phyloP scores from a whole-genome alignment of 2,329 filamentous ascomycete species.

The Calycina herbarum region DNA sequence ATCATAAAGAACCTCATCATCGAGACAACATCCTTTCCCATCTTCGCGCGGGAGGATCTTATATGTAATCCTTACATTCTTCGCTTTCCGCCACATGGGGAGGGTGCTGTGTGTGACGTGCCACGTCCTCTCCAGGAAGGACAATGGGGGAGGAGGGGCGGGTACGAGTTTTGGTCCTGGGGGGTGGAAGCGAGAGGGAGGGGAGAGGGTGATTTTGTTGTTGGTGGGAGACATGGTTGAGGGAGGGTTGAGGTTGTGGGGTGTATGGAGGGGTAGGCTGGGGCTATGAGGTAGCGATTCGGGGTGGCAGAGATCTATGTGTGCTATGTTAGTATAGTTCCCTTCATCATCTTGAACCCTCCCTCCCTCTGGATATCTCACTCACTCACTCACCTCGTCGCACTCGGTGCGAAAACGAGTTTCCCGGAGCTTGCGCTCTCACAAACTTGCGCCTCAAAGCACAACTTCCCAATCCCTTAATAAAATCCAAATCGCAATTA shows the following conservation, averaged over 20 bases:
- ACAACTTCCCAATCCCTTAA: too few relatives aligned
- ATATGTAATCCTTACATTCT: slow-evolving; percentile 81
- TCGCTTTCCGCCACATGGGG: slow-evolving; percentile 76
- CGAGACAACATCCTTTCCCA: slow-evolving; percentile 45
- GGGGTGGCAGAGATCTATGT: not conserved
- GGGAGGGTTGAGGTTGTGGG: slow-evolving; percentile 32
- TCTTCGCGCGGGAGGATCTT: slow-evolving; percentile 45
- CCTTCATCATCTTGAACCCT: too few relatives aligned
- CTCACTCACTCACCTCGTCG: too few relatives aligned
- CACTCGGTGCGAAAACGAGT: too few relatives aligned
- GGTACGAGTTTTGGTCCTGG: not conserved
- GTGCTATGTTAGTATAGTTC: too few relatives aligned
- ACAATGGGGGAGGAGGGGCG: slow-evolving; percentile 45
- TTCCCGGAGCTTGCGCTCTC: too few relatives aligned
- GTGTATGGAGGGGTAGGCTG: not conserved
- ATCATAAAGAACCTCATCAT: slow-evolving; percentile 72
- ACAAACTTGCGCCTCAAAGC: too few relatives aligned
- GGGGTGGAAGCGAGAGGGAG: slow-evolving; percentile 9
- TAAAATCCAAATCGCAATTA: too few relatives aligned
- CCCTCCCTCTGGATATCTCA: too few relatives aligned
- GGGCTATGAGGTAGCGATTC: not conserved
- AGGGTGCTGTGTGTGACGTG: slow-evolving; percentile 74
- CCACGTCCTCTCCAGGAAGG: slow-evolving; percentile 69
- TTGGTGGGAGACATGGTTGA: slow-evolving; percentile 12
- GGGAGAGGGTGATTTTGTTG: not conserved